Base-by-base conservation (phyloP, 2,329 filamentous ascomycete genomes). In the Fusarium sororula region DNA sequence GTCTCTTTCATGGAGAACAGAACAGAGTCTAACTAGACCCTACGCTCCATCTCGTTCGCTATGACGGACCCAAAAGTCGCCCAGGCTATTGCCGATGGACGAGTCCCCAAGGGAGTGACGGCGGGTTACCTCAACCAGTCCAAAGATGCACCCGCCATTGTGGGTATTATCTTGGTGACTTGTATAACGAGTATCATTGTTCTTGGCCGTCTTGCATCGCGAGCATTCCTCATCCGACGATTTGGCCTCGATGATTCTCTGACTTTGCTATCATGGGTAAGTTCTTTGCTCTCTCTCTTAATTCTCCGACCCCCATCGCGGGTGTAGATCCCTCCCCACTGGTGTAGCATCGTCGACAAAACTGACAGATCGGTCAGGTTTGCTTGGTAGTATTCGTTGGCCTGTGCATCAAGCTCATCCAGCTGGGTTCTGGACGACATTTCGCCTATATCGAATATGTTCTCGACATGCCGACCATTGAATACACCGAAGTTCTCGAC, bases 381-480 rank as follows among this genome's bases (percentile, higher is more conserved):
- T 76, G 81, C 24, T 81, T 85, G 45, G 82, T 86, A 20, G 74
- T 81, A 28, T 87, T 87, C 50, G 82, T 85, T 30, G 83, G 79
- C 8, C 76, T 88, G 15, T 80, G 79, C 73, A 81, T 87, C 48
- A 70, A 82, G 37, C 79, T 88, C 50, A 88, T 88, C 73, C 70
- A 83, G 6, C 73, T 87, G 18, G 86, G 86, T 28, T 87, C 85
- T 7, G 86, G 86, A 15, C 79, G 85, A 20, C 85, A 86, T 63
- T 84, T 83, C 60, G 82, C 79, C 18, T 86, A 84, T 58, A 84
- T 86, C 45, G 77, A 86, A 75, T 86, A 87, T 74, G 84, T 88
- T 8, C 79, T 88, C 47, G 77, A 83, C 26, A 75, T 85, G 51
- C 64, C 80, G 6, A 83, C 81, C 1, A 80, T 87, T 38, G 80